phyloP scores from a whole-genome alignment of 768 basidiomycete species.

The Suillus spraguei region DNA sequence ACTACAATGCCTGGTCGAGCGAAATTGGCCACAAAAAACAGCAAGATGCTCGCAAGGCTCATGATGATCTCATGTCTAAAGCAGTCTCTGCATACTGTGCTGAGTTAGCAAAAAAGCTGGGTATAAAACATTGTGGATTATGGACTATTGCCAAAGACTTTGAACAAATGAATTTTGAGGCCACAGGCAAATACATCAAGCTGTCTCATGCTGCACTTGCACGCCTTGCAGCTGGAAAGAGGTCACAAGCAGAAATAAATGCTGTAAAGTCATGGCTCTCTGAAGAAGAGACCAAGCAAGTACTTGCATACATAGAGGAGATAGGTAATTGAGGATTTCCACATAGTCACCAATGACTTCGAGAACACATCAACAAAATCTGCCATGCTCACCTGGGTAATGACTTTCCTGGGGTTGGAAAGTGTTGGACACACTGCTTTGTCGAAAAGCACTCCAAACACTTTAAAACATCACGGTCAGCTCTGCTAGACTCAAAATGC shows the following conservation, averaged over 20 bases:
- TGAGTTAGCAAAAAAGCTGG: constrained; percentile 12
- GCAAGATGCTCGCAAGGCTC: constrained; percentile 18
- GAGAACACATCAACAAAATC: constrained; percentile 37
- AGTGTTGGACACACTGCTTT: constrained; percentile 37
- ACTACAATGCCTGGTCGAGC: not conserved
- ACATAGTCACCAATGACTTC: constrained; percentile 32
- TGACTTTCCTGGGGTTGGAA: constrained; percentile 39
- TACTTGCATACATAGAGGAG: constrained; percentile 33
- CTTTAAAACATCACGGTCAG: constrained; percentile 32
- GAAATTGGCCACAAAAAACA: constrained; percentile 20
- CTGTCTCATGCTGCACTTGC: constrained; percentile 22
- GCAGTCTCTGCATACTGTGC: constrained; percentile 12
- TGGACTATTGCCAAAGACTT: constrained; percentile 20
- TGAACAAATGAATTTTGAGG: constrained; percentile 10
- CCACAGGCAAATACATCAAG: constrained; percentile 19
- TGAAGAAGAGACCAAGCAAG: constrained; percentile 27
- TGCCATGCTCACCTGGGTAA: constrained; percentile 27
- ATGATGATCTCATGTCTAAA: constrained; percentile 18
- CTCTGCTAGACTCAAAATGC: constrained; percentile 38
- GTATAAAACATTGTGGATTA: constrained; percentile 4
- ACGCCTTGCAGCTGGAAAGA: constrained; percentile 20
- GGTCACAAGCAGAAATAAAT: constrained; percentile 27
- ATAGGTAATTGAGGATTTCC: constrained; percentile 37
- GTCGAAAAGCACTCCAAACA: constrained; percentile 29
- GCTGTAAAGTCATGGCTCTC: constrained; percentile 32